Conservation (phyloP, 2,329 filamentous ascomycete species). For the Falciphora oryzae region DNA sequence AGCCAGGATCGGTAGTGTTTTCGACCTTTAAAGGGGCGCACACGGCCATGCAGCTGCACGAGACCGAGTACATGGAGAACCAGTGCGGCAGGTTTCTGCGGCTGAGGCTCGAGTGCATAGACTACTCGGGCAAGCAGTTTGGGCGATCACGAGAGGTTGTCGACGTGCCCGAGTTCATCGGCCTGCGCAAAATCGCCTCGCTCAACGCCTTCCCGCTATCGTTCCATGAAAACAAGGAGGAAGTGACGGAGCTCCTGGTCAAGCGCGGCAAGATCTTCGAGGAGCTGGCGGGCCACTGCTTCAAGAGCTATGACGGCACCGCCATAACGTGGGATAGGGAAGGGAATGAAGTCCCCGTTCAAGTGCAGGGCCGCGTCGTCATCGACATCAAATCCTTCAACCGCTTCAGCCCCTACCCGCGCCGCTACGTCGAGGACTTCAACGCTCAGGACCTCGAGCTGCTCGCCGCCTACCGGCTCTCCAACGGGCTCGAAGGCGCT, state of each 20-base stretch:
- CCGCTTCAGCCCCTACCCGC: conserved; percentile 27
- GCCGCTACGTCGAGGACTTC: conserved; percentile 26
- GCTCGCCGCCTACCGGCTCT: conserved; percentile 21
- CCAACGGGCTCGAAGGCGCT: conserved; percentile 16
- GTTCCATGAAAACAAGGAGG: conserved; percentile 35
- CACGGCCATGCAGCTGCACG: conserved; percentile 32
- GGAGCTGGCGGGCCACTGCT: conserved; percentile 38
- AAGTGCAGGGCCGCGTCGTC: conserved; percentile 31
- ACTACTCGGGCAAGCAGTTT: conserved; percentile 43
- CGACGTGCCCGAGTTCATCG: conserved; percentile 35
- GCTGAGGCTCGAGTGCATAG: conserved; percentile 36
- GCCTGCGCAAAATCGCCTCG: conserved; percentile 37
- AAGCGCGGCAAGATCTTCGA: conserved; percentile 40
- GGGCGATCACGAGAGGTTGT: conserved; percentile 32
- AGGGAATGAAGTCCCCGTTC: conserved; percentile 25
- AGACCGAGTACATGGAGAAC: conserved; percentile 31
- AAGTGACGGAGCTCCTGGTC: conserved; percentile 27
- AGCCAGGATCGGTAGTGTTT: conserved; percentile 38
- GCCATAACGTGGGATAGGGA: conserved; percentile 31
- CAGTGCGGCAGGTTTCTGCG: conserved; percentile 33
- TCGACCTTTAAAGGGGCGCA: conserved; percentile 32
- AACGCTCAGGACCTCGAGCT: conserved; percentile 26
- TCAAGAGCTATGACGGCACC: conserved; percentile 33
- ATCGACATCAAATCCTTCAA: conserved; percentile 33
- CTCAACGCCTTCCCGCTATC: conserved; percentile 38